phyloP scores from a whole-genome alignment of 169 alveolate species.

The Babesia caballi region DNA sequence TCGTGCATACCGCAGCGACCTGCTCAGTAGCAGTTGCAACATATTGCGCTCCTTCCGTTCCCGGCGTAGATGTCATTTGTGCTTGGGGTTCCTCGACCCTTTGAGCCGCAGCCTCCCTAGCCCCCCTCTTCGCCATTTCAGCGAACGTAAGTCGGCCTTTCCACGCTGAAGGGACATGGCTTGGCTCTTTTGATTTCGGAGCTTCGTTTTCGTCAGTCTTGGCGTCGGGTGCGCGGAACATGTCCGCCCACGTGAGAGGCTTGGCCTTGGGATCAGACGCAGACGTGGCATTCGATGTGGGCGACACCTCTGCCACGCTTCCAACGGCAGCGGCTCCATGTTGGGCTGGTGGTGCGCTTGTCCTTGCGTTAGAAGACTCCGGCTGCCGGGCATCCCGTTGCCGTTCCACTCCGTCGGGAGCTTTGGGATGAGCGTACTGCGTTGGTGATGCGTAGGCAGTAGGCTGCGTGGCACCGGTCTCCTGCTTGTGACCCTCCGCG shows the following conservation, averaged over 20 bases:
- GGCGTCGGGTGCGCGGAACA: constrained; percentile 4
- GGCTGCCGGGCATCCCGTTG: not conserved
- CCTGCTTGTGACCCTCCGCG: not conserved
- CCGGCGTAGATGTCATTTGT: not conserved
- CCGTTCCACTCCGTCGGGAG: not conserved
- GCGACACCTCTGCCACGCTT: not conserved
- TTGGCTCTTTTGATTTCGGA: not conserved
- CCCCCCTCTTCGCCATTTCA: not conserved
- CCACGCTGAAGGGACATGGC: not conserved
- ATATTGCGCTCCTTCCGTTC: not conserved
- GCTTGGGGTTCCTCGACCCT: not conserved
- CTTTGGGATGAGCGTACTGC: not conserved
- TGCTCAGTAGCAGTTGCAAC: not conserved
- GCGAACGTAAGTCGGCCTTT: constrained; percentile 22
- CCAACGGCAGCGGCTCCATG: no score
- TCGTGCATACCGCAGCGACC: no score
- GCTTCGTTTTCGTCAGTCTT: not conserved
- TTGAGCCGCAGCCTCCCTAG: not conserved
- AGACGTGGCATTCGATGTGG: not conserved
- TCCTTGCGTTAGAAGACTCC: no score
- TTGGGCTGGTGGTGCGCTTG: no score
- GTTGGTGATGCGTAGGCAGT: not conserved
- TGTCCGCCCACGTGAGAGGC: constrained; percentile 58
- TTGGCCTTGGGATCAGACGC: not conserved
- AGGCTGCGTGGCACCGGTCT: not conserved